Evolutionary conservation across 192 early-diverging fungal species (phyloP).

Genomic region (Mortierella alpina): DNA sequence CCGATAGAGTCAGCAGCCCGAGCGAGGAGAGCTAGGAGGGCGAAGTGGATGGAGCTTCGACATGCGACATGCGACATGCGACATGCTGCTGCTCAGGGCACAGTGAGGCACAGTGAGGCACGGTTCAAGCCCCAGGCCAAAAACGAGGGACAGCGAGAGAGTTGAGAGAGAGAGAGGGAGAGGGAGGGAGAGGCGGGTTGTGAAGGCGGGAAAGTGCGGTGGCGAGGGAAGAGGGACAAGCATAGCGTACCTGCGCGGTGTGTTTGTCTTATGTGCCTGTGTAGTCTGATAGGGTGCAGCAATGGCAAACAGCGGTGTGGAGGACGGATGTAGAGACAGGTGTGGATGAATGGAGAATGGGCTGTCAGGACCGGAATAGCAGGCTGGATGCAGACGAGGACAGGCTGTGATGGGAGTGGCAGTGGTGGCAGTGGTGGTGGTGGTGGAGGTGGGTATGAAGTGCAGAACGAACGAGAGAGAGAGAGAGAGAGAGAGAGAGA

Average conservation of each 20-base stretch:
- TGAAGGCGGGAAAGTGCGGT: too few species aligned
- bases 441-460: not conserved
- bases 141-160: too few species aligned
- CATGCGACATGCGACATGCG: not conserved
- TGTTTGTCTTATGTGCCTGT: too few species aligned
- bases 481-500: constrained; percentile 3
- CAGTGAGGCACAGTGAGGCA: too few species aligned
- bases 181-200: too few species aligned
- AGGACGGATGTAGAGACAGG: not conserved
- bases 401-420: not conserved
- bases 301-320: not conserved
- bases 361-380: not conserved
- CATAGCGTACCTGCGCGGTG: too few species aligned
- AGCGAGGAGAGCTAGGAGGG: not conserved
- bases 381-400: not conserved
- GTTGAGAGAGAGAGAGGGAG: too few species aligned
- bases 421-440: not conserved
- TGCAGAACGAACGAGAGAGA: not conserved
- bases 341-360: not conserved
- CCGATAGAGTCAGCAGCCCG: not conserved
- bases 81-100: not conserved
- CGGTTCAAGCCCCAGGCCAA: too few species aligned
- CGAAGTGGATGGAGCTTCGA: not conserved
- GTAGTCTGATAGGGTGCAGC: too few species aligned
- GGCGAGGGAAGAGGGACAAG: too few species aligned